phyloP scores from a whole-genome alignment of 305 asterid species.

The Euphrasia arctica region DNA sequence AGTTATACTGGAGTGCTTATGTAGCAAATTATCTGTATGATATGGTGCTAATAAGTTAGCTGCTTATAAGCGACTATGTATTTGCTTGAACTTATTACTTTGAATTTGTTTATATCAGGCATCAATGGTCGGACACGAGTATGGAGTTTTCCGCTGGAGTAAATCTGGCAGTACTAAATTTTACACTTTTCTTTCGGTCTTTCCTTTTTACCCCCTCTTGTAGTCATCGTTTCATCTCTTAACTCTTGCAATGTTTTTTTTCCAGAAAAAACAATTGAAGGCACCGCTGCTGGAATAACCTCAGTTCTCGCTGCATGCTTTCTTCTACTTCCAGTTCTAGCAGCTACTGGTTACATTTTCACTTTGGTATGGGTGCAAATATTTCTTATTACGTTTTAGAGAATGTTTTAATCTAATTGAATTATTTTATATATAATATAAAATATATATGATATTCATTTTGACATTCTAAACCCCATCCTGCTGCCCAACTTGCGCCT shows the following conservation, averaged over 20 bases:
- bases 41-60: neutral
- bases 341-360: constrained; percentile 77
- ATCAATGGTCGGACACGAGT: constrained; percentile 95
- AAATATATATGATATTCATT: no score
- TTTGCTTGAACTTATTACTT: constrained; percentile 22
- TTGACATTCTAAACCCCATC: neutral
- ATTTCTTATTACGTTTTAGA: neutral
- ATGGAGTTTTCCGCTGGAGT: constrained; percentile 98
- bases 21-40: neutral
- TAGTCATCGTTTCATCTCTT: neutral
- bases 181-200: constrained; percentile 14
- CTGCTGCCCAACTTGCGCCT: constrained; percentile 12
- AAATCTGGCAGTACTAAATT: constrained; percentile 71
- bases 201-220: neutral
- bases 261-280: constrained; percentile 93
- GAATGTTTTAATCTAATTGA: neutral
- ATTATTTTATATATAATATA: neutral
- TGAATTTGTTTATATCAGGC: constrained; percentile 47
- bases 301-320: constrained; percentile 89
- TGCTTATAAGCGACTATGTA: constrained; percentile 1
- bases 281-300: constrained; percentile 97
- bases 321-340: constrained; percentile 79
- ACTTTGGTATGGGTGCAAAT: constrained; percentile 44
- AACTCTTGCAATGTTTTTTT: constrained; percentile 21
- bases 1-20: no score